Percentiles rank a stretch among this genome's conserved stretches.
Evolutionary conservation across 2,329 filamentous ascomycete species (phyloP).

Genomic region (Colletotrichum sp.): DNA sequence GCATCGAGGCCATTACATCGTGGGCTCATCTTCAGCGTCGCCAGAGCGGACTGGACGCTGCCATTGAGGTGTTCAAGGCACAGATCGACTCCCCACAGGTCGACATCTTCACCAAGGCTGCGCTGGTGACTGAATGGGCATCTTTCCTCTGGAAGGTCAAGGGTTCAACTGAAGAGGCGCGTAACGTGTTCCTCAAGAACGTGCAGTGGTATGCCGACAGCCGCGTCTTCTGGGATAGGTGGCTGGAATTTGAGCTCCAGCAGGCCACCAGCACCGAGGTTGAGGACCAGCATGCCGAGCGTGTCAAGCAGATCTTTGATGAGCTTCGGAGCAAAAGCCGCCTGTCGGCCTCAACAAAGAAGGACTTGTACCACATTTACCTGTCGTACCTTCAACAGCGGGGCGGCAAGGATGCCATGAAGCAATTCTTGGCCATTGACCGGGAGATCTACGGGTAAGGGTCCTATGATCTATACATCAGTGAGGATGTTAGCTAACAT

Average conservation of each 20-base stretch:
- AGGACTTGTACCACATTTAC: slow-evolving; percentile 79
- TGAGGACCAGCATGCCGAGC: slow-evolving; percentile 70
- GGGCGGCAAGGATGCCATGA: slow-evolving; percentile 82
- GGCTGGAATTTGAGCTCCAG: slow-evolving; percentile 86
- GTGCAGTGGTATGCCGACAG: slow-evolving; percentile 86
- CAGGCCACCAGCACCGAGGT: slow-evolving; percentile 73
- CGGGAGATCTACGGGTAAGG: slow-evolving; percentile 84
- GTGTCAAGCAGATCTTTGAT: slow-evolving; percentile 82
- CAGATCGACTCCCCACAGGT: slow-evolving; percentile 78
- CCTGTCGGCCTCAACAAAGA: slow-evolving; percentile 70
- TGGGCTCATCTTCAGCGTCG: slow-evolving; percentile 87
- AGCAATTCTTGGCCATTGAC: slow-evolving; percentile 84
- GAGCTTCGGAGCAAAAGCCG: slow-evolving; percentile 76
- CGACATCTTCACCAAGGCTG: slow-evolving; percentile 82
- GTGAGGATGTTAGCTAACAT: not conserved
- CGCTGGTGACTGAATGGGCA: slow-evolving; percentile 89
- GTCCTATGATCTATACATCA: not conserved
- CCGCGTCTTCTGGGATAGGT: slow-evolving; percentile 87
- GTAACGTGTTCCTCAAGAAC: slow-evolving; percentile 83
- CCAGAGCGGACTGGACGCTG: slow-evolving; percentile 82
- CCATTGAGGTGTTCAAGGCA: slow-evolving; percentile 81
- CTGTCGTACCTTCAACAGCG: slow-evolving; percentile 84
- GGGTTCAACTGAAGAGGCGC: slow-evolving; percentile 79
- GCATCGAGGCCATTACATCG: slow-evolving; percentile 86
- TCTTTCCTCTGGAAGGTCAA: slow-evolving; percentile 86